Conservation (phyloP, 1,284 basidiomycete species). For the Cryptococcus amylolentus region DNA sequence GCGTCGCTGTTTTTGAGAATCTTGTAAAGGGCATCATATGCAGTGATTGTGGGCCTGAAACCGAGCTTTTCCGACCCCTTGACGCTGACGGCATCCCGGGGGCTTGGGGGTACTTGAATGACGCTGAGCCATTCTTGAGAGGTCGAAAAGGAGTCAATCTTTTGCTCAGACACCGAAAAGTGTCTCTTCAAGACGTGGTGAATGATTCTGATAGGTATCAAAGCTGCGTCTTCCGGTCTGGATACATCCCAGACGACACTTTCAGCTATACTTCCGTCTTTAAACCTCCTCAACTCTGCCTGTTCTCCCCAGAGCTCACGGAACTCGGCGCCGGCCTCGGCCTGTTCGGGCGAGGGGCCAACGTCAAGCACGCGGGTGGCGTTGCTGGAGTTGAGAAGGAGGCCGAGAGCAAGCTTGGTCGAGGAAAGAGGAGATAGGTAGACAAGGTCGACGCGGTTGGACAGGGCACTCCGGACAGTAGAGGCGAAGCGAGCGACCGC, state of each 20-base stretch:
- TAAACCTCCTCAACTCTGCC: conserved; percentile 92
- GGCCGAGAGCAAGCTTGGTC: conserved; percentile 58
- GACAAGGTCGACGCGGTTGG: conserved; percentile 62
- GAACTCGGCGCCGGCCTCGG: conserved; percentile 60
- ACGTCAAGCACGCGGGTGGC: conserved; percentile 83
- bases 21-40: conserved; percentile 77
- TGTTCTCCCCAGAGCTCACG: conserved; percentile 86
- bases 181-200: conserved; percentile 71
- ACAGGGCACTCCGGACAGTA: conserved; percentile 64
- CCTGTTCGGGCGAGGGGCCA: conserved; percentile 70
- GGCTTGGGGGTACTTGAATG: conserved; percentile 60
- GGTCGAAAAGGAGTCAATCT: conserved; percentile 56
- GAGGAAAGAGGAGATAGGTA: conserved; percentile 55
- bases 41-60: conserved; percentile 71
- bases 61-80: conserved; percentile 56
- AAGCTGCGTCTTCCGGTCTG: conserved; percentile 66
- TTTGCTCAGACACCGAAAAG: conserved; percentile 59
- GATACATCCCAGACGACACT: conserved; percentile 80
- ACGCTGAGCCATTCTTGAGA: conserved; percentile 60
- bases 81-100: conserved; percentile 51
- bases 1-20: conserved; percentile 72
- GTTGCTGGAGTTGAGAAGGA: conserved; percentile 66
- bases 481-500: conserved; percentile 58
- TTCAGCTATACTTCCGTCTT: conserved; percentile 88
- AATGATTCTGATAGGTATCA: conserved; percentile 73